Conservation (phyloP, 257 asterid species). For the Phtheirospermum japonicum region DNA sequence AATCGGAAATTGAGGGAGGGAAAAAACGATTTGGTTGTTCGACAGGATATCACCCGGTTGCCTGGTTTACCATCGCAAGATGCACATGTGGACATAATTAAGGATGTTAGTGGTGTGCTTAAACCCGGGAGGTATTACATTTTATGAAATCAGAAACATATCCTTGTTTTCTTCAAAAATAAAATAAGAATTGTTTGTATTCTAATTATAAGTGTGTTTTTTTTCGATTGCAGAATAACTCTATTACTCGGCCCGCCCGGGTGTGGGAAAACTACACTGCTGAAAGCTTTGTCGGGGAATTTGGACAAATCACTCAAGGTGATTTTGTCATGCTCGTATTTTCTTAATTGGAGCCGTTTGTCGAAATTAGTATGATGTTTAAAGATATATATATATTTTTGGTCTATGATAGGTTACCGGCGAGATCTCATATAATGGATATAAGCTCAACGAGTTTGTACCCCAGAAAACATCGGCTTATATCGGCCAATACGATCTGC, state of each 20-base stretch:
- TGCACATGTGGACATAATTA: constrained; percentile 41
- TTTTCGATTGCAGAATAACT: constrained; percentile 46
- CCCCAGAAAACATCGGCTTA: constrained; percentile 65
- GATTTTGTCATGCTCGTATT: not conserved
- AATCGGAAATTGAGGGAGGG: not conserved
- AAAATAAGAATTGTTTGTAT: not conserved
- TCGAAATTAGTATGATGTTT: too few species aligned
- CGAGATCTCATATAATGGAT: constrained; percentile 56
- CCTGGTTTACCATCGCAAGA: constrained; percentile 40
- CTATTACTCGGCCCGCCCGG: constrained; percentile 74
- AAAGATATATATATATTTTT: too few species aligned
- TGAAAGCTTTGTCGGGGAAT: constrained; percentile 68
- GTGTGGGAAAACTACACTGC: constrained; percentile 60
- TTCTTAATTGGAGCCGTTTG: not conserved
- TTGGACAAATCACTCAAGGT: constrained; percentile 54
- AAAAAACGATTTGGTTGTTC: not conserved
- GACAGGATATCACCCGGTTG: constrained; percentile 41
- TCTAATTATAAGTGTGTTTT: not conserved
- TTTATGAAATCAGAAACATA: not conserved
- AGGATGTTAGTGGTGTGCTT: constrained; percentile 47
- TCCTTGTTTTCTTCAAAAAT: not conserved
- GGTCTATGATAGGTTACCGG: constrained; percentile 48
- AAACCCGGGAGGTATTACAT: constrained; percentile 51
- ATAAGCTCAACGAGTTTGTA: constrained; percentile 52
- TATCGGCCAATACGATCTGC: constrained; percentile 57